These are phyloP conservation scores for Heterobasidion irregulare DNA, from an alignment of 1,284 basidiomycete genomes.

Conservation along the genomic window DNA sequence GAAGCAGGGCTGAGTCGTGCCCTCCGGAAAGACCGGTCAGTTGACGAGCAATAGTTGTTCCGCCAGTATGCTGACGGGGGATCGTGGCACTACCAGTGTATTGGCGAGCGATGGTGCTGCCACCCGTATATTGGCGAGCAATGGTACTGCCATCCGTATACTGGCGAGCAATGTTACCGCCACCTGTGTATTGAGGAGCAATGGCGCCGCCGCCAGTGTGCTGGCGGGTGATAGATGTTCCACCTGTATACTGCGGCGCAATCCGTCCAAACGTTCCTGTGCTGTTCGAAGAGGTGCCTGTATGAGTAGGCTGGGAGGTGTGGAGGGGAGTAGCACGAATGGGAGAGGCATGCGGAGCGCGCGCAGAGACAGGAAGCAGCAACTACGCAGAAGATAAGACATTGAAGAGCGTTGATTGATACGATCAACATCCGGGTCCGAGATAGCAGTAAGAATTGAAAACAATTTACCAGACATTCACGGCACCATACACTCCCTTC, in stretches of 20 bases:
- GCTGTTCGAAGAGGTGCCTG: conserved; percentile 37
- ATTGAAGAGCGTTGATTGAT: background rate
- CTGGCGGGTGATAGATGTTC: too few relatives aligned
- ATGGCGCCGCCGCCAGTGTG: background rate
- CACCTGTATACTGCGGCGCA: conserved; percentile 16
- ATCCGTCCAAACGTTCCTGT: conserved; percentile 25
- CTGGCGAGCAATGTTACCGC: conserved; percentile 29
- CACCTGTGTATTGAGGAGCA: conserved; percentile 25
- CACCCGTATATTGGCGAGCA: conserved; percentile 31
- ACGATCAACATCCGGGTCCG: background rate
- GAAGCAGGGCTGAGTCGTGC: conserved; percentile 36
- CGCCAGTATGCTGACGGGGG: conserved; percentile 62
- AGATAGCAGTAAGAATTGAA: background rate
- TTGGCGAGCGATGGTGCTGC: conserved; percentile 29
- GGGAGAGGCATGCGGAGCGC: conserved; percentile 38
- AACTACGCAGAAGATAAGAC: conserved; percentile 31
- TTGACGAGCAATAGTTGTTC: conserved; percentile 65
- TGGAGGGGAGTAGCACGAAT: conserved; percentile 31
- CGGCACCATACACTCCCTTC: conserved; percentile 72
- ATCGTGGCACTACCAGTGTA: conserved; percentile 63
- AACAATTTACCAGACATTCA: conserved; percentile 65
- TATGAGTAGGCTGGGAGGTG: conserved; percentile 29
- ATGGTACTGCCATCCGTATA: conserved; percentile 8
- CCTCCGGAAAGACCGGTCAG: conserved; percentile 52
- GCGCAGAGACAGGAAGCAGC: conserved; percentile 40